Evolutionary conservation across 1,284 basidiomycete species (phyloP), one percentile per base, ranked within the genome.

Genomic region (Takashimella koratensis): DNA sequence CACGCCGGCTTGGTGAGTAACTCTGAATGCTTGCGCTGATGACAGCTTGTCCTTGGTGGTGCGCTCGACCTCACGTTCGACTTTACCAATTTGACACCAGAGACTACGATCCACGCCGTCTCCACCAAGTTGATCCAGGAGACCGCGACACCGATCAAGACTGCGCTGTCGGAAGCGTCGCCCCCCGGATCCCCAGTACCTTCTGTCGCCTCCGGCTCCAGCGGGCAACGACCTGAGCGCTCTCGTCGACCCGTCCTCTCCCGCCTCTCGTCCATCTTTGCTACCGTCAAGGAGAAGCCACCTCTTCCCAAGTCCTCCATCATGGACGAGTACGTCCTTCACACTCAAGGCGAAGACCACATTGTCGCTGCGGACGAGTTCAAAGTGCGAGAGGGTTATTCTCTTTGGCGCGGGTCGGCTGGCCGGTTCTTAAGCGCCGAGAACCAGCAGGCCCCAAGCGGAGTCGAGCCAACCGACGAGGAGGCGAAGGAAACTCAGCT

Each of bases 21-120:
- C n/a, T 8, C 19, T 5, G n/a, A 5, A 16, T 45, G n/a, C 12
- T n/a, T 16, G 8, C 16, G 20, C 26, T 5, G 6, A 47, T 11
- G 6, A 11, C 39, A 47, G 49, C 51, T 55, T 51, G 53, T 55
- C 4, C 49, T 55, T 16, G 53, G 53, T 41, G 51, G 49, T 11
- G 39, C n/a, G 2, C 13, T 55, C 10, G 49, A 55, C 40, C 2
- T 55, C n/a, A 19, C 19, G 12, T 30, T 55, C 21, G 53, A 55
- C 45, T 47, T 55, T 21, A 8, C 42, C 20, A 21, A 43, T 27
- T 39, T 55, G 5, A 52, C 49, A 11, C 45, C 24, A 16, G 53
- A 55, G 21, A 55, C 53, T 13, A 55, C 53, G n/a, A 55, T 55
- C 27, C 53, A 55, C 43, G 53, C 53, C 39, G 20, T 51, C 11